phyloP scores from a whole-genome alignment of 2,329 filamentous ascomycete genomes.

The Sporothrix protearum region DNA sequence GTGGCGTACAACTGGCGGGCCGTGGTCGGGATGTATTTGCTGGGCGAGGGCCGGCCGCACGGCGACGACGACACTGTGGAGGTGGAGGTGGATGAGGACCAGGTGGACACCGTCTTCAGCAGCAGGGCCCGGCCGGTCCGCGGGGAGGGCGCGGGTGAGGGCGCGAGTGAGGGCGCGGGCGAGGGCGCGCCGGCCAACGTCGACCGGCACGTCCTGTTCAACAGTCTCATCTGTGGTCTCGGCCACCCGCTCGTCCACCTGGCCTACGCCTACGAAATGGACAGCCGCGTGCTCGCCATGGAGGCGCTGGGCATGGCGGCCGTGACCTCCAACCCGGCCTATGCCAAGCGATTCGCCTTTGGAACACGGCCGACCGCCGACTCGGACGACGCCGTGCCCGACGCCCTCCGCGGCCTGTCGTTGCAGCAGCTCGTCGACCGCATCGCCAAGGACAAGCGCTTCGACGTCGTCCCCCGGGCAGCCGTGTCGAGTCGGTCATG shows the following conservation, averaged over 20 bases:
- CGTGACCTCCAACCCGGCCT: constrained; percentile 51
- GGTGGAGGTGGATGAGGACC: background rate
- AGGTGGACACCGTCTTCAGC: background rate
- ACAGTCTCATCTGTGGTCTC: constrained; percentile 49
- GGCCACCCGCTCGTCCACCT: constrained; percentile 92
- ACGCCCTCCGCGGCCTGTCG: constrained; percentile 47
- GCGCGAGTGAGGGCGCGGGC: background rate
- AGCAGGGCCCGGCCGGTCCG: background rate
- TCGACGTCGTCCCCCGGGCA: constrained; percentile 53
- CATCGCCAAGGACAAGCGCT: constrained; percentile 64
- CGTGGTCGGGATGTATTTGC: constrained; percentile 72
- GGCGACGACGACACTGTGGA: constrained; percentile 9
- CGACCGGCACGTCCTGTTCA: constrained; percentile 18
- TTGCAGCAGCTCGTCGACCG: constrained; percentile 68
- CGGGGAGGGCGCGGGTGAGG: background rate
- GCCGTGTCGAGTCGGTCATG: constrained; percentile 66
- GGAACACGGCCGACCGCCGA: constrained; percentile 66
- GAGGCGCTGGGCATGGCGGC: constrained; percentile 74
- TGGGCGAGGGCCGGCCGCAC: constrained; percentile 44
- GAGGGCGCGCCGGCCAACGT: background rate
- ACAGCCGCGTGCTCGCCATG: constrained; percentile 79
- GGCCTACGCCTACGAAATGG: constrained; percentile 87
- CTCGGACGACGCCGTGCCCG: constrained; percentile 57
- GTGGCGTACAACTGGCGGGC: constrained; percentile 80
- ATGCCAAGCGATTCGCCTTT: constrained; percentile 64